Evolutionary conservation across 164 flowering plant species (phyloP).

Genomic region (Euptelea pleiosperma): DNA sequence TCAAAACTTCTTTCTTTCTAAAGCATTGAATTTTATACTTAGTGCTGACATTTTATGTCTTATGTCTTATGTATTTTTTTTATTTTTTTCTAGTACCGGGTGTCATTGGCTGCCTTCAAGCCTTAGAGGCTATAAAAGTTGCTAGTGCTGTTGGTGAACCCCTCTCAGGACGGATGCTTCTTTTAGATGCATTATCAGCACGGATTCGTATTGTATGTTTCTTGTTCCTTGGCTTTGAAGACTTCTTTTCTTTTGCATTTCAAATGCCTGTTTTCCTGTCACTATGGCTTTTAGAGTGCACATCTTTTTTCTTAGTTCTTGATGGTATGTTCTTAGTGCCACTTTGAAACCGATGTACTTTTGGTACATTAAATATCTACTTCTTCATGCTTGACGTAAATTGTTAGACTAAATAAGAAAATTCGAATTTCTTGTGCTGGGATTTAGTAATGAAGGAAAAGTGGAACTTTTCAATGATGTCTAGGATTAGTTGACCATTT

Average conservation of each 20-base stretch:
- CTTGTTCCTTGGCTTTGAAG: neutral
- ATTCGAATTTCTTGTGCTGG: neutral
- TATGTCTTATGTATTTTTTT: neutral
- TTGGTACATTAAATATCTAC: no score
- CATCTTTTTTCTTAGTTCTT: neutral
- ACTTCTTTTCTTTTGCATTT: neutral
- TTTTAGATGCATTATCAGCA: constrained; percentile 82
- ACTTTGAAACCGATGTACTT: no score
- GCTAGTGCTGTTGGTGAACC: constrained; percentile 86
- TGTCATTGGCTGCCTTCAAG: constrained; percentile 94
- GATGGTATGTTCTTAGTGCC: neutral
- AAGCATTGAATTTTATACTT: neutral
- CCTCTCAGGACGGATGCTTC: constrained; percentile 87
- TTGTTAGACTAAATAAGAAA: neutral
- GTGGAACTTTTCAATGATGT: no score
- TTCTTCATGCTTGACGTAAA: no score
- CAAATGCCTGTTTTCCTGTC: neutral
- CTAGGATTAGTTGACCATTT: no score
- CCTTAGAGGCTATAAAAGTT: constrained; percentile 90
- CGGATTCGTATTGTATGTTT: constrained; percentile 73
- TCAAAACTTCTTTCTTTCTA: neutral
- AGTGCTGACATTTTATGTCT: neutral
- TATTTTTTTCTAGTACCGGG: constrained; percentile 71
- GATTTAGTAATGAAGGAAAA: no score
- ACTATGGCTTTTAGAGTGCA: neutral